phyloP scores from a whole-genome alignment of 768 basidiomycete genomes.

The Termitomyces sp. region DNA sequence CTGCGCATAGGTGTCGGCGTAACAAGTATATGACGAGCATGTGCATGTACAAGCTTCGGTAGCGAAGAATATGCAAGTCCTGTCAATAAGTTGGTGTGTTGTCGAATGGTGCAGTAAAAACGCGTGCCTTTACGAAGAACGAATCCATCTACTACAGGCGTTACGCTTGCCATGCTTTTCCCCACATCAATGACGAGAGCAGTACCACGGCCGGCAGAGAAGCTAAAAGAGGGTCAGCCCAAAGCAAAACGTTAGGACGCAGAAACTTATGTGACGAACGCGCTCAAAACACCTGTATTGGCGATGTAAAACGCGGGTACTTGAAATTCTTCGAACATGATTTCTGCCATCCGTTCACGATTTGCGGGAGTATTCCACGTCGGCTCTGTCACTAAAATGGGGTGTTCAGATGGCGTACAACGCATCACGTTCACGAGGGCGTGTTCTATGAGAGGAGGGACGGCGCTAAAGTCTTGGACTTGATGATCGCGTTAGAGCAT shows the following conservation, averaged over 20 bases:
- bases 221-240: constrained; percentile 40
- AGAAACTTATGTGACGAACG: constrained; percentile 45
- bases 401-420: constrained; percentile 78
- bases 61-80: constrained; percentile 75
- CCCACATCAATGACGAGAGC: constrained; percentile 95
- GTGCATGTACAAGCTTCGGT: constrained; percentile 75
- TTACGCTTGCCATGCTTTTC: constrained; percentile 82
- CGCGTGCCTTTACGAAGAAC: constrained; percentile 85
- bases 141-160: constrained; percentile 96
- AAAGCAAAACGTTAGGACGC: neutral
- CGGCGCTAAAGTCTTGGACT: constrained; percentile 77
- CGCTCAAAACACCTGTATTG: constrained; percentile 89
- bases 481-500: neutral
- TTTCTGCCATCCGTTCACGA: constrained; percentile 91
- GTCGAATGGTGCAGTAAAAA: neutral
- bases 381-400: constrained; percentile 89
- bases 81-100: constrained; percentile 21
- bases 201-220: constrained; percentile 96
- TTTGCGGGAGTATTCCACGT: constrained; percentile 96
- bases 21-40: constrained; percentile 65
- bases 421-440: constrained; percentile 74
- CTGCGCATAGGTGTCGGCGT: constrained; percentile 42
- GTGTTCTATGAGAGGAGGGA: constrained; percentile 67
- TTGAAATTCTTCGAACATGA: constrained; percentile 95
- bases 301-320: constrained; percentile 96